Conservation (phyloP, 2,329 filamentous ascomycete genomes). For the Aspergillus alliaceus region DNA sequence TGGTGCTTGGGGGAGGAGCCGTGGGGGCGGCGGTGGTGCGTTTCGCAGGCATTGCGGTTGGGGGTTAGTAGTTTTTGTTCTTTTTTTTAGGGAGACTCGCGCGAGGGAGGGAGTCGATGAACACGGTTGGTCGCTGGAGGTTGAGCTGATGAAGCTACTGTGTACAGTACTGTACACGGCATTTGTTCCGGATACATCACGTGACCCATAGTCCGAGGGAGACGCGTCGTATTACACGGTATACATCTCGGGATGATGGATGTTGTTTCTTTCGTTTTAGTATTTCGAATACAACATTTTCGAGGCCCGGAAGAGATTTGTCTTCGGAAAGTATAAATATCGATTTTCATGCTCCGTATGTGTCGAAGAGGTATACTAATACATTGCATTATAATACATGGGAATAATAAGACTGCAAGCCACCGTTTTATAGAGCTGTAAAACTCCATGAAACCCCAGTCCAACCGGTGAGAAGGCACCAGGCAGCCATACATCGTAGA, state of each 20-base stretch:
- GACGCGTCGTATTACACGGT: neutral
- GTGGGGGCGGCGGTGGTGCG: constrained; percentile 20
- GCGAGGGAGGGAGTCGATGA: neutral
- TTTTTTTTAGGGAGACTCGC: too few species aligned
- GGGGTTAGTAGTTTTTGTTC: neutral
- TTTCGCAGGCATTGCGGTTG: constrained; percentile 23
- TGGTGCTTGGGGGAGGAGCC: constrained; percentile 19
- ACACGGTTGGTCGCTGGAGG: neutral
- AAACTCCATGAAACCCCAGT: neutral
- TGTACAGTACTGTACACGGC: constrained; percentile 7
- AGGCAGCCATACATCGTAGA: constrained; percentile 2
- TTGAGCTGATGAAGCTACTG: constrained; percentile 15
- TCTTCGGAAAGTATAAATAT: neutral
- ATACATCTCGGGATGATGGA: neutral
- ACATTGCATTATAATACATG: neutral
- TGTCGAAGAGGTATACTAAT: neutral
- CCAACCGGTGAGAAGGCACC: neutral
- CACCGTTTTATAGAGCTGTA: neutral
- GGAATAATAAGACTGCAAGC: neutral
- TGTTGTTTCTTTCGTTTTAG: neutral
- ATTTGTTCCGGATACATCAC: neutral
- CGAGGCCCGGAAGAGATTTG: neutral
- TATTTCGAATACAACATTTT: neutral
- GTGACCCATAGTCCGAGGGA: neutral
- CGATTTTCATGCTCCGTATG: neutral